Percentiles rank a stretch among this genome's conserved stretches.
Evolutionary conservation across 2,329 filamentous ascomycete genomes (phyloP).

Genomic region (Alternaria gansuensis): DNA sequence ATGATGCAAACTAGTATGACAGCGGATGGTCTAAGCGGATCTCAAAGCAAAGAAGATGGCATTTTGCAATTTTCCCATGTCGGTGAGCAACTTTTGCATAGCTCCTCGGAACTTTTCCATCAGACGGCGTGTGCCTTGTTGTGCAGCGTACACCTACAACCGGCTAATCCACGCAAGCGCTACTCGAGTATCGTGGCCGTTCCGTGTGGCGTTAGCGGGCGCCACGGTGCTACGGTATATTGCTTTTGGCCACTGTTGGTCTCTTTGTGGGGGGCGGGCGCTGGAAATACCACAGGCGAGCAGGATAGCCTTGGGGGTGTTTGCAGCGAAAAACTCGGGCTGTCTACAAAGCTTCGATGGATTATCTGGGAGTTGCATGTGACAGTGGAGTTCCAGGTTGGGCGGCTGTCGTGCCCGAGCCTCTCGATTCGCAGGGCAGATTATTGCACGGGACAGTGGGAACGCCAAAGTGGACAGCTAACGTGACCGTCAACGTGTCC

Average conservation of each 20-base stretch:
- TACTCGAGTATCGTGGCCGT: no score
- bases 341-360: neutral
- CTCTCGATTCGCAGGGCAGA: neutral
- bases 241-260: neutral
- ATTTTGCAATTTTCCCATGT: constrained; percentile 15
- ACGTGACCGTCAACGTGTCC: neutral
- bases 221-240: neutral
- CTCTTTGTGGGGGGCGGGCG: neutral
- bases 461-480: neutral
- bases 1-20: constrained; percentile 10
- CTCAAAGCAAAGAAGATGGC: constrained; percentile 11
- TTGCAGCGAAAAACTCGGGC: neutral
- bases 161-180: neutral
- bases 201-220: no score
- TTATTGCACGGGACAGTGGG: neutral
- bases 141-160: neutral
- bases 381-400: neutral
- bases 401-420: neutral
- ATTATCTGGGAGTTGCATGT: no score
- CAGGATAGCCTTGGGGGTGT: neutral
- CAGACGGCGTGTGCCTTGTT: neutral
- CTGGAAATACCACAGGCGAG: neutral
- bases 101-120: constrained; percentile 3
- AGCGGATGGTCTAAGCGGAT: constrained; percentile 13
- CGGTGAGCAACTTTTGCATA: constrained; percentile 4